Evolutionary conservation across 192 early-diverging fungal genomes (phyloP), one percentile per base, ranked within the genome.

Genomic region (Coemansia asiatica): DNA sequence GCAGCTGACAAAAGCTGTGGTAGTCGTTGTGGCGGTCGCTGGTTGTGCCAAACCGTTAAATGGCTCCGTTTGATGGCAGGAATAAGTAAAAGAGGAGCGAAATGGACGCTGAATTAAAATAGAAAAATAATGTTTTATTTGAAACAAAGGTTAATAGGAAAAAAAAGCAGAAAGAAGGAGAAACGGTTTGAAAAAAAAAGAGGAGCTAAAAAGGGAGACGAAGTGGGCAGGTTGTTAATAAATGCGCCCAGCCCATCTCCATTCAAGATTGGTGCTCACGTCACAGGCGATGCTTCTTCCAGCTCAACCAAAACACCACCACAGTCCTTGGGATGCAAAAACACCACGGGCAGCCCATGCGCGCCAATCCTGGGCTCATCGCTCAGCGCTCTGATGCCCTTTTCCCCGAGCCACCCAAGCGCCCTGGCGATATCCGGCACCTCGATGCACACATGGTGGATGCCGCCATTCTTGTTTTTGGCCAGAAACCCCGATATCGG

Each of bases 371-470:
- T 91, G 56, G 91, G 92, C 72, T 88, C 80, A 18, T 83, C 83
- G 64, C 82, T 87, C 23, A 94, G 77, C 44, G 86, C 68, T 47
- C 90, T 81, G 40, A 94, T 78, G 18, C 85, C 84, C 63, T 85
- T 84, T 9, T 68, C 80, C 68, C 75, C 87, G 46, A 94, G 75
- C 31, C 87, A 85, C n/a, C 71, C 79, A 13, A 94, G 81, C 2
- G 92, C 90, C 33, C 75, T 78, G 28, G 69, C 60, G 21, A 94
- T 86, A 72, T 94, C 81, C 49, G 89, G 81, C 28, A 91, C 89
- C 66, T 92, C 87, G 47, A 92, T 82, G 73, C 92, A 94, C 53
- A 94, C 83, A 74, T 93, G 92, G 63, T 94, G 92, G 67, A 94
- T 90, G 16, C 92, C 91, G 21, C 92, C 92, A 40, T 76, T 81